Percentiles rank a stretch among this genome's conserved stretches.
These are phyloP conservation scores for Neonectria ditissima DNA, from an alignment of 2,329 filamentous ascomycete genomes.

Conservation along the genomic window DNA sequence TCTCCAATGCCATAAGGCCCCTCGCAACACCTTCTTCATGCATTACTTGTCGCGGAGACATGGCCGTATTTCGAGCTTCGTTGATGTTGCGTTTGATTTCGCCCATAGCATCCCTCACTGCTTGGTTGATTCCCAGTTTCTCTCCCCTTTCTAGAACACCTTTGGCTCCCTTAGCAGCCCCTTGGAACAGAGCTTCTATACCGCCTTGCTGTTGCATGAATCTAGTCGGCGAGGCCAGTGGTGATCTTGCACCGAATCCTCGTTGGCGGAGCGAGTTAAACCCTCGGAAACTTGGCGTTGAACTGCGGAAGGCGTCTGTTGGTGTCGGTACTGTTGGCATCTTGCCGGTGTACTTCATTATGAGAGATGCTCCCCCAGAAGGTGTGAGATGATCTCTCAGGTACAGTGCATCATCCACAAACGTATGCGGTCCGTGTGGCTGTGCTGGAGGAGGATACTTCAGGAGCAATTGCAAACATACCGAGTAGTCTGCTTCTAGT, in stretches of 20 bases:
- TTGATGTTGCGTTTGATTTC: slow-evolving; percentile 84
- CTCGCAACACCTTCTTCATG: slow-evolving; percentile 49
- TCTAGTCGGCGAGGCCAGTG: slow-evolving; percentile 60
- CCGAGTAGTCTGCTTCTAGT: slow-evolving; percentile 87
- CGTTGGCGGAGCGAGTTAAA: slow-evolving; percentile 55
- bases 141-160: slow-evolving; percentile 79
- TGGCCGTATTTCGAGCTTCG: slow-evolving; percentile 61
- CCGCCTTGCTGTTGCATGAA: slow-evolving; percentile 69
- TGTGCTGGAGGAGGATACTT: slow-evolving; percentile 79
- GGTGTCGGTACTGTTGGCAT: slow-evolving; percentile 54
- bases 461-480: slow-evolving; percentile 82
- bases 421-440: slow-evolving; percentile 77
- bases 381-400: slow-evolving; percentile 73
- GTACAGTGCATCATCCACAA: slow-evolving; percentile 88
- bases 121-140: slow-evolving; percentile 83
- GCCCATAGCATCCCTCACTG: slow-evolving; percentile 82
- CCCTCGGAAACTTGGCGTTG: slow-evolving; percentile 52
- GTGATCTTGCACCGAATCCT: slow-evolving; percentile 56
- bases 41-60: slow-evolving; percentile 52
- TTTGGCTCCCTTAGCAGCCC: slow-evolving; percentile 81
- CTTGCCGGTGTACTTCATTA: slow-evolving; percentile 77
- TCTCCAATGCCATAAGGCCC: slow-evolving; percentile 67
- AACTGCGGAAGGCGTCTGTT: slow-evolving; percentile 42
- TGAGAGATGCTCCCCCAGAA: slow-evolving; percentile 72
- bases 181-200: slow-evolving; percentile 79